A percentile compares a stretch with the other conserved stretches of the same genome.
These are phyloP conservation scores for Rhododendron vialii DNA, from an alignment of 148 eudicot species.

Conservation along the genomic window DNA sequence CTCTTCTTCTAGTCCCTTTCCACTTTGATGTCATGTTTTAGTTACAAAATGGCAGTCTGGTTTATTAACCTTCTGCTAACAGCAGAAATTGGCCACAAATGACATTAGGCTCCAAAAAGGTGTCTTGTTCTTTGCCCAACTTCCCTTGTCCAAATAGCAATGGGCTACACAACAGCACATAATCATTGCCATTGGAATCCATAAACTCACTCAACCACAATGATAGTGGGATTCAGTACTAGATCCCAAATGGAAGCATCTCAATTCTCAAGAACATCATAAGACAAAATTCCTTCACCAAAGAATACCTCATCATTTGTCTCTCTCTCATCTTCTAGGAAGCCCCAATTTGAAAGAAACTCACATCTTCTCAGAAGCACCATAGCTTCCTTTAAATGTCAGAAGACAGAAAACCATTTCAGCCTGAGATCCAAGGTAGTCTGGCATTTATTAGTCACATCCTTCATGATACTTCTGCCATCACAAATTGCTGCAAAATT, in stretches of 20 bases:
- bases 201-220: not conserved
- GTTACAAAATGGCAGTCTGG: not conserved
- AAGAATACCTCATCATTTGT: not conserved
- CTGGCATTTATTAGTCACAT: not conserved
- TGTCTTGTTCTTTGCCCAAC: not conserved
- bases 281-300: not conserved
- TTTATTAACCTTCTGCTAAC: not conserved
- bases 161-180: not conserved
- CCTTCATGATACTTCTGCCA: not conserved
- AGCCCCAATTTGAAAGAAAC: not conserved
- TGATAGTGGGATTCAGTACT: not conserved
- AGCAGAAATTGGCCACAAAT: not conserved
- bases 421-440: not conserved
- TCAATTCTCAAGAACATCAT: not conserved
- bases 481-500: not conserved
- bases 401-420: not conserved
- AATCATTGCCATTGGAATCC: not conserved
- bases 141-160: not conserved
- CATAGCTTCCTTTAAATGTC: not conserved
- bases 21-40: not conserved
- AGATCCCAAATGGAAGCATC: not conserved
- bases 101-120: not conserved
- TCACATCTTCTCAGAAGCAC: not conserved
- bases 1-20: not conserved
- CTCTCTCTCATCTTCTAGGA: not conserved